Conservation (phyloP, 2,329 filamentous ascomycete species). For the Uncinocarpus reesii region DNA sequence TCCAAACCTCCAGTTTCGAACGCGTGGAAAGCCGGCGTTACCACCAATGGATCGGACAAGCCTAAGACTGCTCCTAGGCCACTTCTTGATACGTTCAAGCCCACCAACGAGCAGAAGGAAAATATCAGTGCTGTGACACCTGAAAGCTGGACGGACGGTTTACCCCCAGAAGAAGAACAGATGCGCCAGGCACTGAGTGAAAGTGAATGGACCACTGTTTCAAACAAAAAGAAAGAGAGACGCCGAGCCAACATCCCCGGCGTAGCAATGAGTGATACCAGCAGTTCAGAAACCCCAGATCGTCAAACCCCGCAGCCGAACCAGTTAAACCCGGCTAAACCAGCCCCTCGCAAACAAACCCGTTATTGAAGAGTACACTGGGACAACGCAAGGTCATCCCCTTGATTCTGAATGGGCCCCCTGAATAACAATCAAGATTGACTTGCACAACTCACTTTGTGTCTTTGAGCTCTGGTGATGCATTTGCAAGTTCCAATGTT, state of each 20-base stretch:
- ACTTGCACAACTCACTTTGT: neutral
- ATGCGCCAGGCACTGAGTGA: constrained; percentile 40
- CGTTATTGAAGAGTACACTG: constrained; percentile 20
- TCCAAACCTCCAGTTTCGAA: constrained; percentile 37
- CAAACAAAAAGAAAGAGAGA: constrained; percentile 48
- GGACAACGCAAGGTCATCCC: constrained; percentile 30
- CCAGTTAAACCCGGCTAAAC: too few species aligned
- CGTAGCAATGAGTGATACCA: constrained; percentile 38
- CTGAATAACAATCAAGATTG: constrained; percentile 16
- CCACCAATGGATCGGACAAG: constrained; percentile 21
- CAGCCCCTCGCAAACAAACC: constrained; percentile 25
- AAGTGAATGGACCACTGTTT: constrained; percentile 52
- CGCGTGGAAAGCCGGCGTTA: constrained; percentile 40
- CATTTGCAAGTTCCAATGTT: neutral
- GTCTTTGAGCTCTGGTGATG: neutral
- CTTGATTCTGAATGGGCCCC: constrained; percentile 39
- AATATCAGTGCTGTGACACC: constrained; percentile 15
- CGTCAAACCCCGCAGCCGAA: neutral
- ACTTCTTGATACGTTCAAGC: constrained; percentile 38
- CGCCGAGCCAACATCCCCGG: constrained; percentile 36
- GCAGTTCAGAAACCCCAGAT: constrained; percentile 13
- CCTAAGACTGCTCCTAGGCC: constrained; percentile 10
- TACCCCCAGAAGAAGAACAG: constrained; percentile 53
- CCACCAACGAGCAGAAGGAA: constrained; percentile 15
- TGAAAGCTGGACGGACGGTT: constrained; percentile 38